These are phyloP conservation scores for Stephania yunnanensis DNA, from an alignment of 164 flowering plant genomes.

Conservation along the genomic window DNA sequence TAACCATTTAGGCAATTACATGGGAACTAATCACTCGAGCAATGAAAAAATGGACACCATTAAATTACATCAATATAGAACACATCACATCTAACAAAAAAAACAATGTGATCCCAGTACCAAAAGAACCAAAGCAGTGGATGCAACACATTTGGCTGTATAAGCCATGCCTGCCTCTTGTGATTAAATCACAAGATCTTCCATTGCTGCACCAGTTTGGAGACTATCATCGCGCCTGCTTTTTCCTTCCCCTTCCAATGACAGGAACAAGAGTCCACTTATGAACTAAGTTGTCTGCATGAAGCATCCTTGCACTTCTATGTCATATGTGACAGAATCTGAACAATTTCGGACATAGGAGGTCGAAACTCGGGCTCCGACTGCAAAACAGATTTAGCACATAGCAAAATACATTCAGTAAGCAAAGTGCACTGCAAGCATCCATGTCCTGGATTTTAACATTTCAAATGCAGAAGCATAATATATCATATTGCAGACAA, in stretches of 20 bases:
- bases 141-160: neutral
- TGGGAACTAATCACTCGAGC: neutral
- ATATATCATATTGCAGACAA: neutral
- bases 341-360: conserved; percentile 91
- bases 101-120: neutral
- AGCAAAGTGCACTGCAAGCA: neutral
- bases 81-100: neutral
- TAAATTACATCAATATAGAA: neutral
- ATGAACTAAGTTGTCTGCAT: neutral
- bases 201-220: neutral
- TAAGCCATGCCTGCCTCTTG: neutral
- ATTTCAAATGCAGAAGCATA: neutral
- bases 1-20: neutral
- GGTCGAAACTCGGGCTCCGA: conserved; percentile 85
- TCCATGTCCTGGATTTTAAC: neutral
- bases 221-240: neutral
- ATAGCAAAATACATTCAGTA: neutral
- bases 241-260: neutral
- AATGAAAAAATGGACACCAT: neutral
- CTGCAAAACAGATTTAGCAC: conserved; percentile 35
- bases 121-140: neutral
- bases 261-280: neutral
- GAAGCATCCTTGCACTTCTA: conserved; percentile 30
- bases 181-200: neutral
- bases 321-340: conserved; percentile 60